Conservation (phyloP, 2,329 filamentous ascomycete genomes). For the Aschersonia sp. region DNA sequence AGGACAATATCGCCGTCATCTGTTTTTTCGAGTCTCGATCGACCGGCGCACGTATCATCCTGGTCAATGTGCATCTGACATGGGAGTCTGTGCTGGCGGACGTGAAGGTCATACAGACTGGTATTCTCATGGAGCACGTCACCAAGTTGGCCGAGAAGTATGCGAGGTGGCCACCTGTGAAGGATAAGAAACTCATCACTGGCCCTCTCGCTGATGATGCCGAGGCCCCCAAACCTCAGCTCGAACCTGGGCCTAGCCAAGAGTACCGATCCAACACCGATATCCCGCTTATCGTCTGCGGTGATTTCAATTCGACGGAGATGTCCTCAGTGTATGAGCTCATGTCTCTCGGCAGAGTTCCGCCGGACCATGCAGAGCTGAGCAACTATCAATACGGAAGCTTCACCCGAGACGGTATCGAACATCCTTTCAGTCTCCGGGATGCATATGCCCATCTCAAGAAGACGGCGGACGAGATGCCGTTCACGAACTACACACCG, state of each 20-base stretch:
- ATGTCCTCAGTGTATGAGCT: slow-evolving; percentile 88
- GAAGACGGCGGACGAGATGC: slow-evolving; percentile 69
- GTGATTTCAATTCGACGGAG: slow-evolving; percentile 86
- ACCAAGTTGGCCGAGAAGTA: slow-evolving; percentile 79
- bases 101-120: slow-evolving; percentile 92
- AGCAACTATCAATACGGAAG: slow-evolving; percentile 76
- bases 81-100: slow-evolving; percentile 88
- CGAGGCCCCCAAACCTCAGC: slow-evolving; percentile 30
- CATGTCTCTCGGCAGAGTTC: slow-evolving; percentile 65
- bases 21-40: slow-evolving; percentile 84
- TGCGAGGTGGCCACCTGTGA: slow-evolving; percentile 62
- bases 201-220: slow-evolving; percentile 28
- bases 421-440: slow-evolving; percentile 86
- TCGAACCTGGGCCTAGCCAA: slow-evolving; percentile 64
- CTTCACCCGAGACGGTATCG: slow-evolving; percentile 83
- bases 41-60: slow-evolving; percentile 82
- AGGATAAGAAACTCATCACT: slow-evolving; percentile 57
- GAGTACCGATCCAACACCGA: slow-evolving; percentile 78
- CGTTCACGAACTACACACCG: slow-evolving; percentile 94
- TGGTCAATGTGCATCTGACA: slow-evolving; percentile 87
- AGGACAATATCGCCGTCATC: slow-evolving; percentile 90
- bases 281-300: slow-evolving; percentile 82
- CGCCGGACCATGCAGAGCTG: slow-evolving; percentile 68
- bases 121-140: slow-evolving; percentile 86
- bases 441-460: slow-evolving; percentile 77